Evolutionary conservation across 2,329 filamentous ascomycete species (phyloP).

Genomic region (Xylariales sp.): DNA sequence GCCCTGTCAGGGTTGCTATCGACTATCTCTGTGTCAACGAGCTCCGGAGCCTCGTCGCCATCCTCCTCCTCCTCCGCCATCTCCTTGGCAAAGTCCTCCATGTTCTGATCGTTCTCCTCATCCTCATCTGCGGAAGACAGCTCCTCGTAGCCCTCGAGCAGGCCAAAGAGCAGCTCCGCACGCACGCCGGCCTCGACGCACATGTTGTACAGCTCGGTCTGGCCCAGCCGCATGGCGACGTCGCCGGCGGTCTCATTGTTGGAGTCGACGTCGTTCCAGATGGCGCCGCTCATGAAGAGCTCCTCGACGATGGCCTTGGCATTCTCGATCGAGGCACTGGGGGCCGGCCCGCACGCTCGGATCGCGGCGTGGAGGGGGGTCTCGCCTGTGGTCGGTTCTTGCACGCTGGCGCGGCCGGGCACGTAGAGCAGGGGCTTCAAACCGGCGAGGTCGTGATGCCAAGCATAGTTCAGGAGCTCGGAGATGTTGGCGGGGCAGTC

Average conservation of each 20-base stretch:
- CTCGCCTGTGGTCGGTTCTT: conserved; percentile 80
- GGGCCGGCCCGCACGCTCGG: conserved; percentile 58
- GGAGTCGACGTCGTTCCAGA: conserved; percentile 92
- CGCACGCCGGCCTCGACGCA: conserved; percentile 88
- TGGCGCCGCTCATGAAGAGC: conserved; percentile 81
- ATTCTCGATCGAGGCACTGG: conserved; percentile 45
- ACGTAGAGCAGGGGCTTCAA: conserved; percentile 66
- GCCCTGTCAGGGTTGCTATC: conserved; percentile 20
- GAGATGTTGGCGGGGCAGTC: conserved; percentile 47
- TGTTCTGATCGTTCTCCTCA: conserved; percentile 37
- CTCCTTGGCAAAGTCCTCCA: conserved; percentile 41
- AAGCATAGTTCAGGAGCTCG: conserved; percentile 49
- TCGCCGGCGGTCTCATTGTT: conserved; percentile 91
- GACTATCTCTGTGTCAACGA: conserved; percentile 19
- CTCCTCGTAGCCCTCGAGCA: conserved; percentile 77
- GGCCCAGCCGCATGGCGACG: conserved; percentile 66
- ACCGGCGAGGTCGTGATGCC: conserved; percentile 57
- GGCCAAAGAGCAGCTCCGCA: conserved; percentile 79
- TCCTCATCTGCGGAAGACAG: conserved; percentile 55
- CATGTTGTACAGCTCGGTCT: conserved; percentile 69
- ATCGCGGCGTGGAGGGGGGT: conserved; percentile 89
- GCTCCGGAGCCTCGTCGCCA: conserved; percentile 26
- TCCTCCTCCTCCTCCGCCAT: conserved; percentile 31
- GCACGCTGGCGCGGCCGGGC: conserved; percentile 64
- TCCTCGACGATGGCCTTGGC: conserved; percentile 67